phyloP scores from a whole-genome alignment of 441 rosid genomes.

The Bruguiera hainesii region DNA sequence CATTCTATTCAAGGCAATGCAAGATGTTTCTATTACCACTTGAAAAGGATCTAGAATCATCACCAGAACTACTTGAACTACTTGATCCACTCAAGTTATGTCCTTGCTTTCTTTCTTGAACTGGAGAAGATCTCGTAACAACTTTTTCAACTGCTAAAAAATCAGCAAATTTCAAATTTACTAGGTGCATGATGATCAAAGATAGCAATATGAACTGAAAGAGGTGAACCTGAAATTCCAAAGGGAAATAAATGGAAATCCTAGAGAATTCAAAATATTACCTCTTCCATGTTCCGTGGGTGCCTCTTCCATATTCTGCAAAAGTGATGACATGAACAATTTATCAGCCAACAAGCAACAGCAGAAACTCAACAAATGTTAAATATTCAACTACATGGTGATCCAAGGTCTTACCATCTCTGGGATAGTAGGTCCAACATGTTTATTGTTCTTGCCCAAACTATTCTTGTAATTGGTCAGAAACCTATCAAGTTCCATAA shows the following conservation, averaged over 20 bases:
- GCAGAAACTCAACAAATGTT: constrained; percentile 10
- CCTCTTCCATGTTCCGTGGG: constrained; percentile 44
- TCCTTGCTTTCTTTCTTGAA: constrained; percentile 39
- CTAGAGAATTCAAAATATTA: constrained; percentile 27
- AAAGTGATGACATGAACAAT: constrained; percentile 15
- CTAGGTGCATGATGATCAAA: constrained; percentile 13
- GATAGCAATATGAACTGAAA: constrained; percentile 9
- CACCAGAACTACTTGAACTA: constrained; percentile 73
- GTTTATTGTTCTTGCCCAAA: constrained; percentile 40
- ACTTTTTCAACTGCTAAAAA: constrained; percentile 35
- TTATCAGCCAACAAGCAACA: constrained; percentile 15
- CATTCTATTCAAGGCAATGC: constrained; percentile 1
- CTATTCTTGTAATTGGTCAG: constrained; percentile 50
- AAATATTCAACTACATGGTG: constrained; percentile 10
- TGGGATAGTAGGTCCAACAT: constrained; percentile 37
- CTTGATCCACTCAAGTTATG: constrained; percentile 52
- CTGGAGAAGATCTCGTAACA: constrained; percentile 33
- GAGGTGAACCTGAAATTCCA: neutral
- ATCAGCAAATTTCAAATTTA: constrained; percentile 19
- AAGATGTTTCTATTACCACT: constrained; percentile 47
- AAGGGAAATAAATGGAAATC: constrained; percentile 16
- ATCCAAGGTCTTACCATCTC: constrained; percentile 40
- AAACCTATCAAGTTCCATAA: constrained; percentile 82
- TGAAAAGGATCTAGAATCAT: constrained; percentile 75
- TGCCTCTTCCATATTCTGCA: constrained; percentile 46